Conservation (phyloP, 2,329 filamentous ascomycete genomes). For the Phoma sp. region DNA sequence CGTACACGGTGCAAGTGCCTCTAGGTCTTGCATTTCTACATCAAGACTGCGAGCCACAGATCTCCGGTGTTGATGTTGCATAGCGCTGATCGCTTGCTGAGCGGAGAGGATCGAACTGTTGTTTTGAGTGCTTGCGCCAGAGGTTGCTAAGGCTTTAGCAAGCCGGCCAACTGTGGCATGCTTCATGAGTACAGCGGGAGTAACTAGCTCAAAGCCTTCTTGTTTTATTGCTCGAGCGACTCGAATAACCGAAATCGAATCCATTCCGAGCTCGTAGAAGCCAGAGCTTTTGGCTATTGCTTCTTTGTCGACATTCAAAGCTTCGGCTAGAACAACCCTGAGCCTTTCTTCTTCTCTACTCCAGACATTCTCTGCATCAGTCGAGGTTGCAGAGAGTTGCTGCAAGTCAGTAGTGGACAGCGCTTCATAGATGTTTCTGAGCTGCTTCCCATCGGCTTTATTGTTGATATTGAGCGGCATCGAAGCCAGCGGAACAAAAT, state of each 20-base stretch:
- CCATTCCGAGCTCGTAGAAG: constrained; percentile 84
- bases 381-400: constrained; percentile 48
- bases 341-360: constrained; percentile 56
- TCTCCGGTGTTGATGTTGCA: constrained; percentile 65
- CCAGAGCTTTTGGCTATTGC: constrained; percentile 64
- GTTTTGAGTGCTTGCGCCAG: constrained; percentile 11
- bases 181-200: constrained; percentile 71
- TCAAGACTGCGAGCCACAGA: constrained; percentile 60
- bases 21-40: constrained; percentile 62
- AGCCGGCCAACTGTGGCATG: constrained; percentile 54
- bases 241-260: constrained; percentile 82
- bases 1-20: constrained; percentile 81
- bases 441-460: constrained; percentile 77
- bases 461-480: constrained; percentile 89
- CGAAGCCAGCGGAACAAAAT: constrained; percentile 72
- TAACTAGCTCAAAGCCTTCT: constrained; percentile 65
- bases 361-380: constrained; percentile 27
- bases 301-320: constrained; percentile 54
- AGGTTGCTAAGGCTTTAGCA: constrained; percentile 37
- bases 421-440: constrained; percentile 69
- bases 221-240: constrained; percentile 69
- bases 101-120: constrained; percentile 54
- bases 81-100: constrained; percentile 67
- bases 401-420: constrained; percentile 68
- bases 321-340: constrained; percentile 60